Evolutionary conservation across 2,329 filamentous ascomycete genomes (phyloP).

Genomic region (Paecilomyces dactylethromorphus): DNA sequence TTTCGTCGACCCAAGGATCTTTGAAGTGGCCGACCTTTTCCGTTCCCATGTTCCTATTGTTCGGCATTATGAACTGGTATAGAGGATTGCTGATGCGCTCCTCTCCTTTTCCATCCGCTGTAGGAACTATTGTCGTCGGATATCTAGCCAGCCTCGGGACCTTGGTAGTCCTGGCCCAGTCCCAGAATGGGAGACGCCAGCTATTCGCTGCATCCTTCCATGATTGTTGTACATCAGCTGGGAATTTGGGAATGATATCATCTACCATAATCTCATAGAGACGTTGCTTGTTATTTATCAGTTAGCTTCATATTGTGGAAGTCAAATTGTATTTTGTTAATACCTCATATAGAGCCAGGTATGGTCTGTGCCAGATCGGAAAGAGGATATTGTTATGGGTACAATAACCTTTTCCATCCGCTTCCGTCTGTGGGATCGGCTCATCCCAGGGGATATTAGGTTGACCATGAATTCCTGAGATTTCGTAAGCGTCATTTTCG

Average conservation of each 20-base stretch:
- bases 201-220: slow-evolving; percentile 39
- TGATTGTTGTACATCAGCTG: slow-evolving; percentile 38
- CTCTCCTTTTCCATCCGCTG: slow-evolving; percentile 25
- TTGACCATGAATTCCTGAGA: slow-evolving; percentile 68
- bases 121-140: slow-evolving; percentile 26
- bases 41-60: background rate
- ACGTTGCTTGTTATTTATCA: slow-evolving; percentile 23
- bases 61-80: slow-evolving; percentile 36
- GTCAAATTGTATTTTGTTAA: no score
- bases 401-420: slow-evolving; percentile 60
- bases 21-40: background rate
- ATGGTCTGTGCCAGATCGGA: slow-evolving; percentile 77
- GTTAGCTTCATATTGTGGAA: no score
- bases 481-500: background rate
- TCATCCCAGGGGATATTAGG: slow-evolving; percentile 56
- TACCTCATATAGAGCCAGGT: slow-evolving; percentile 57
- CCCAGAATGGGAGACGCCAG: slow-evolving; percentile 47
- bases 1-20: background rate
- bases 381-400: slow-evolving; percentile 70
- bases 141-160: slow-evolving; percentile 21
- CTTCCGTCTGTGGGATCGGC: slow-evolving; percentile 23
- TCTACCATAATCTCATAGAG: slow-evolving; percentile 29
- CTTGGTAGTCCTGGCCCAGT: slow-evolving; percentile 29
- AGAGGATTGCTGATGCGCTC: slow-evolving; percentile 38
- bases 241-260: slow-evolving; percentile 29